Evolutionary conservation across 352 stramenopile species (phyloP), one percentile per base, ranked within the genome.

Genomic region (Globisporangium camurandrum): DNA sequence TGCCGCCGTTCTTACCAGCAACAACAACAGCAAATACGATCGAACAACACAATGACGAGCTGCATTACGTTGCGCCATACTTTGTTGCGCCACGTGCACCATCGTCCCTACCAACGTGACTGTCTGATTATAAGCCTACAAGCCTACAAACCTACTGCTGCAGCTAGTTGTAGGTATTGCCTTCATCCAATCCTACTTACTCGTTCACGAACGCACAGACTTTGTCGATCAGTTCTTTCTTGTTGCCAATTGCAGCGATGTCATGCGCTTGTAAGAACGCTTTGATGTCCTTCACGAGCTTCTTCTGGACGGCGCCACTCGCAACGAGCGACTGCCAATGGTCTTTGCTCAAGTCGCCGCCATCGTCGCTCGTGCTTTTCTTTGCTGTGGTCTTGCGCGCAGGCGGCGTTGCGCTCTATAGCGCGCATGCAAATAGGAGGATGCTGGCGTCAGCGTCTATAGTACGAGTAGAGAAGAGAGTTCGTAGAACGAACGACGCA

Each of bases 251-350:
- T 10, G 65, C 54, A 12, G 66, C 27, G 8, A 83, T 47, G 4
- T 58, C 62, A 24, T 91, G 69, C 2, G 66, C 68, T 0, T 71
- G 57, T 2, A 89, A 56, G 28, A 93, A 89, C 1, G 57, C 66
- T 41, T 90, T 89, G 48, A 93, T 57, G 52, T 89, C 66, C 38
- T 61, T 50, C 0, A 93, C 61, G 0, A 71, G 87, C 49, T 89
- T 90, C 66, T 87, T 90, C 36, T 84, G 66, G 22, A 90, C 74
- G 2, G 59, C 50, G 39, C 76, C 64, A 14, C 66, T 71, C 4
- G 64, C 51, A 4, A 80, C 55, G 19, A 90, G 66, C 3, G 54
- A 54, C 1, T 51, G 45, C 78, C 79, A 93, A 26, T 75, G 61
- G 16, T 59, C 55, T 46, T 71, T 77, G 55, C 78, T 64, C 16